Evolutionary conservation across 495 filamentous ascomycete species (phyloP), one percentile per base, ranked within the genome.

Genomic region (Trichocladium uniseriatum): DNA sequence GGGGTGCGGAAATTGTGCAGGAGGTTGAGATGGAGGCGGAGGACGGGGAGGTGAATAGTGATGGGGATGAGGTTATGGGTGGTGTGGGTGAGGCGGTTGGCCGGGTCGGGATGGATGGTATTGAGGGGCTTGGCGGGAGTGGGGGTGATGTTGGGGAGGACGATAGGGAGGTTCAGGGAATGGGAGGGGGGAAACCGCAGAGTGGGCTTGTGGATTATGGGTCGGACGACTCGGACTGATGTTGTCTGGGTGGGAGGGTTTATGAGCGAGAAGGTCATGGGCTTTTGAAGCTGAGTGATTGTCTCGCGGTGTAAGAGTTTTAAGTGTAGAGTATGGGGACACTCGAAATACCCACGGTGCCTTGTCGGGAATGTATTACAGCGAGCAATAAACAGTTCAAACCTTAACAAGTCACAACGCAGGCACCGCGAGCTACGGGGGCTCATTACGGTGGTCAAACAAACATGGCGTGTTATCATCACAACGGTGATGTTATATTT

Each of bases 31-130:
- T 29, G 5, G 50, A 48, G 9, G 48, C 28, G 0, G 61, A 65
- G 35, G 60, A 62, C 6, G 60, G 60, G 7, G 59, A 63, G 36
- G 48, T 64, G 14, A 32, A 48, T 16, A 55, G 51, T 19, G 56
- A 54, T 2, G 56, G 53, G 1, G 50, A 56, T 6, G 44, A 56
- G 19, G 45, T 51, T 10, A 41, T 48, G 34, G 52, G 1, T 7
- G 38, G 15, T 29, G 38, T 24, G n/a, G 40, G 40, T 11, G 28
- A 5, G 22, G 16, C 24, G 1, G 28, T 31, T 20, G 40, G 28
- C n/a, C n/a, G 6, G 15, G 11, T 11, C 5, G 42, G 18, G 11
- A 19, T 20, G 16, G 19, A 29, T 5, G 41, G 31, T 8, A 14
- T n/a, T 7, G 43, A 49, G 6, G 28, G 19, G 29, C 28, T 37